Base-by-base conservation (phyloP, 768 basidiomycete species). In the Cystoderma amianthinum region DNA sequence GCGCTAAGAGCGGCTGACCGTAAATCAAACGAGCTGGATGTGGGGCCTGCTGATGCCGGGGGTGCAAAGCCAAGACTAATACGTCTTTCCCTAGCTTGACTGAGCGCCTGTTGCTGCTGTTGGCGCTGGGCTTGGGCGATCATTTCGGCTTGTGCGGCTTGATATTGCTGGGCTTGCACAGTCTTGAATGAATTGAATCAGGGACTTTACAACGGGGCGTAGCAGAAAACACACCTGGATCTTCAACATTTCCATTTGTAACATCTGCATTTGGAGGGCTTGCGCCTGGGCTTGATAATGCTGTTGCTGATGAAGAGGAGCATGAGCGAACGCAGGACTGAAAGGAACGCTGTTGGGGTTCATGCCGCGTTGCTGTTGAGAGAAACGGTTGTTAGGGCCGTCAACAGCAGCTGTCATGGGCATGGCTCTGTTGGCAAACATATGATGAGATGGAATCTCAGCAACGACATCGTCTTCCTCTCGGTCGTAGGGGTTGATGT, bases 181-280 rank as follows among this genome's bases (percentile, higher is more conserved):
- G 75, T 76, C 82, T 86, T 41, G 20, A 46, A 38, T 28, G 25
- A 20, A 18, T n/a, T n/a, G n/a, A 7, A n/a, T 28, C 25, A 28
- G 25, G 7, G 7, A 28, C 25, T 7, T 7, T 28, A 28, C n/a
- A n/a, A n/a, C 25, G 25, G 25, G n/a, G 25, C n/a, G 25, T 41
- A 33, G 28, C 45, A 13, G 32, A 30, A 22, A 30, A 62, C 72
- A 37, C 45, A 82, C 87, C 82, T 90, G 88, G 47, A 91, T 74
- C 56, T 76, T 78, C 57, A 88, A 61, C 50, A 91, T 74, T 64
- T 91, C 88, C 43, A 91, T 67, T 56, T 91, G 89, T 65, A 90
- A 75, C 71, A 90, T 70, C 64, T 91, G 87, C 73, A 90, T 71
- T 63, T 89, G 87, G 42, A 86, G 66, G 41, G 80, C 75, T 52